Evolutionary conservation across 2,329 filamentous ascomycete genomes (phyloP), one percentile per base, ranked within the genome.

Genomic region (Diplodia intermedia): DNA sequence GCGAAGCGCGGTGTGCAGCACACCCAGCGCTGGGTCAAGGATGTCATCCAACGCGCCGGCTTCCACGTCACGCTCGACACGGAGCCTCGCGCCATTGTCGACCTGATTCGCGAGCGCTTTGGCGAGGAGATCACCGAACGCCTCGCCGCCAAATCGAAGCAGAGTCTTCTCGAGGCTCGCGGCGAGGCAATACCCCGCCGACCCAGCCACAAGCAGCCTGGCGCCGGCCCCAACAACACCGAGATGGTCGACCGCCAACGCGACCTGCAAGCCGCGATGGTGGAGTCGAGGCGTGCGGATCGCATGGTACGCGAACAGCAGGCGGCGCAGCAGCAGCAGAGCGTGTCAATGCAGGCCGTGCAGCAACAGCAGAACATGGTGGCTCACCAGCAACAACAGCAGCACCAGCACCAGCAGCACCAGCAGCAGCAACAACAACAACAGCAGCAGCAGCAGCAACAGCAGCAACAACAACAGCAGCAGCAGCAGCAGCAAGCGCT

Each of bases 391-490:
- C 72, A 71, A 14, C 56, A 49, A 5, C 57, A 62, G 23, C 57
- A 61, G 29, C 56, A 61, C 23, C 56, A 61, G n/a, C 56, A 61
- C 9, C 60, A 65, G 14, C 61, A 65, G 9, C 61, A 62, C 69
- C 73, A 73, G 56, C 69, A 65, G 50, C 70, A 69, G 29, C 69
- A 69, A 36, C 55, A 49, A 4, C 57, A 62, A 7, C 57, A 61
- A 18, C 56, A 61, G 14, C 56, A 61, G 9, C 56, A 61, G 4
- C 61, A 65, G 4, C 61, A 65, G n/a, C 61, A 65, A 15, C 65
- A 54, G 52, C 73, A 70, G 47, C 66, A 55, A n/a, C 72, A 71
- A 6, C 61, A 65, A 67, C 73, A 73, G 47, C 70, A 70, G 66
- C 66, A 55, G n/a, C 72, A 71, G 20, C 61, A 65, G 68, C 73